These are phyloP conservation scores for Fragaria iinumae DNA, from an alignment of 306 rosid genomes.

Conservation along the genomic window DNA sequence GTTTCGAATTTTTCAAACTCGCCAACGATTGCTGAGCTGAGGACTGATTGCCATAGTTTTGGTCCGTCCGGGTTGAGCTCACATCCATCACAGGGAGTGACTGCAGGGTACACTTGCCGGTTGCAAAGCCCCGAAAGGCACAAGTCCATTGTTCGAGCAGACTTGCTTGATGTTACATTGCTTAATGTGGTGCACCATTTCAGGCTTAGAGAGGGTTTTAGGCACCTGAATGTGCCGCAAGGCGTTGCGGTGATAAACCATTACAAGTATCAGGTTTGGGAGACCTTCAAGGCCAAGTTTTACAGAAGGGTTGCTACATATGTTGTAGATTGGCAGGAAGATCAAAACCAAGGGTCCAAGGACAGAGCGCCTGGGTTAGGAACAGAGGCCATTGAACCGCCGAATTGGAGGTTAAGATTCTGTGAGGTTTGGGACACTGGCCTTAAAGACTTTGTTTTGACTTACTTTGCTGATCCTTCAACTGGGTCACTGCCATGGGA, in stretches of 20 bases:
- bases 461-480: conserved; percentile 57
- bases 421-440: conserved; percentile 94
- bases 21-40: conserved; percentile 55
- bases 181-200: conserved; percentile 94
- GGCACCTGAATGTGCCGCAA: conserved; percentile 48
- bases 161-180: conserved; percentile 60
- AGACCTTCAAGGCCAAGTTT: conserved; percentile 73
- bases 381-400: conserved; percentile 81
- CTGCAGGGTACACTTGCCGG: conserved; percentile 84
- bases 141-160: conserved; percentile 80
- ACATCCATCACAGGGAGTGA: conserved; percentile 66
- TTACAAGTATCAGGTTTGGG: conserved; percentile 98
- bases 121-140: conserved; percentile 69
- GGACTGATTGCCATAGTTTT: conserved; percentile 82
- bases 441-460: conserved; percentile 63
- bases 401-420: conserved; percentile 73
- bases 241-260: conserved; percentile 63
- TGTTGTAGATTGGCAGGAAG: conserved; percentile 92
- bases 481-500: conserved; percentile 88
- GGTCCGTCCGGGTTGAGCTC: conserved; percentile 85
- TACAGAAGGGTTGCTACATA: conserved; percentile 92
- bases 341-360: conserved; percentile 81
- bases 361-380: conserved; percentile 98
- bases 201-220: conserved; percentile 52
- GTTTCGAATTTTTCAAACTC: conserved; percentile 57